Evolutionary conservation across 2,329 filamentous ascomycete genomes (phyloP), one percentile per base, ranked within the genome.

Genomic region (Bipolaris oryzae): DNA sequence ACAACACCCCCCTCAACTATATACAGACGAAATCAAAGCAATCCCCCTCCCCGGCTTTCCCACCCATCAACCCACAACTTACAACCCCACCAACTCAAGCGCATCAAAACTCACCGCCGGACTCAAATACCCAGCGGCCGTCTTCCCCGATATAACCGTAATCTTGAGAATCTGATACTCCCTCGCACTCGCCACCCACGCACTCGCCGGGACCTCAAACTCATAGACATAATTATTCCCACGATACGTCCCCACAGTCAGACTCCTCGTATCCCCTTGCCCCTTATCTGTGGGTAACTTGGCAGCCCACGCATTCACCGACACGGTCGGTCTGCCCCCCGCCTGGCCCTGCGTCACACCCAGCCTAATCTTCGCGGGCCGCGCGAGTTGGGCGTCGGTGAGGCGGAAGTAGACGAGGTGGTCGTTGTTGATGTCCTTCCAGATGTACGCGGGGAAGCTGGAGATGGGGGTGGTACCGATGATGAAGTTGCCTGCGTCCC

Each of bases 341-440:
- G 56, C 41, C 20, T 57, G 58, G 4, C 67, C 67, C 16, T 69
- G 55, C 0, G 67, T 68, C 15, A 69, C 63, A 31, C 67, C 67
- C 23, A 68, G 43, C 11, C 65, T 45, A 48, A 68, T 62, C 54
- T 68, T 68, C 4, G 61, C 59, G 31, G 53, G 55, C 11, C 55
- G 41, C 5, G 75, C 67, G 0, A 69, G 55, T 44, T 69, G 64
- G 3, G 57, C 59, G 43, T 61, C 53, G 4, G 28, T 62, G 13
- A 70, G 53, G 23, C 63, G 71, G 68, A 79, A 79, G 66, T 79
- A 79, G 15, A 79, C 68, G 23, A 79, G 50, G 48, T 78, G 74
- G 43, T 74, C 70, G 63, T 77, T 79, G 67, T 79, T 79, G 47
- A 79, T 55, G 41, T 76, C 77, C 31, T 74, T 72, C 76, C 76